A percentile compares a stretch with the other conserved stretches of the same genome.
Evolutionary conservation across 1,284 basidiomycete species (phyloP).

Genomic region (Anthracocystis walkeri): DNA sequence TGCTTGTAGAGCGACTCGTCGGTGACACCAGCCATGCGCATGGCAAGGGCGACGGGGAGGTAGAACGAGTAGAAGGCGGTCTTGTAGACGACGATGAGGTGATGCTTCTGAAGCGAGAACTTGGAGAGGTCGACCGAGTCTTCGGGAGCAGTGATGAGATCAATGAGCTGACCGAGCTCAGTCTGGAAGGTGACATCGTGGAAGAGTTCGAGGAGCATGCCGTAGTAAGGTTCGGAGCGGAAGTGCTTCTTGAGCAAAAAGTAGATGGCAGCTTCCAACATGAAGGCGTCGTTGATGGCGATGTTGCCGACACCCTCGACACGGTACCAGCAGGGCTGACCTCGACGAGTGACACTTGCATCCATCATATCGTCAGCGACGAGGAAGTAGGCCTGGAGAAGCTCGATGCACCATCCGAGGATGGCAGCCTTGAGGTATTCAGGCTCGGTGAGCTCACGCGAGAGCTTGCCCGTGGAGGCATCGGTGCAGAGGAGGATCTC

Average conservation of each 20-base stretch:
- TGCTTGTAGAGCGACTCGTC: constrained; percentile 80
- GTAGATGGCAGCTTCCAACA: constrained; percentile 96
- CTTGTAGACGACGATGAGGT: constrained; percentile 95
- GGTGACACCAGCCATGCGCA: constrained; percentile 81
- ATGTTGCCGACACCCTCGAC: constrained; percentile 78
- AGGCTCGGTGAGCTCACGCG: constrained; percentile 59
- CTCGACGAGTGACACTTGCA: constrained; percentile 88
- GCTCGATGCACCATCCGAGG: constrained; percentile 95
- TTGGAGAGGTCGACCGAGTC: constrained; percentile 85
- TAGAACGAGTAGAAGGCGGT: constrained; percentile 99
- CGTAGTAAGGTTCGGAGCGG: constrained; percentile 83
- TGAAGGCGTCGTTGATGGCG: constrained; percentile 96
- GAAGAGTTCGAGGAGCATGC: constrained; percentile 90
- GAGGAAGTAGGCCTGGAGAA: constrained; percentile 98
- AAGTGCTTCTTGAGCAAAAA: constrained; percentile 89
- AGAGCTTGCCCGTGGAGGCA: constrained; percentile 75
- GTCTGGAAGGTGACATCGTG: constrained; percentile 92
- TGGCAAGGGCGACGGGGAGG: constrained; percentile 93
- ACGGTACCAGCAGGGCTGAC: constrained; percentile 95
- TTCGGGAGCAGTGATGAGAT: constrained; percentile 94
- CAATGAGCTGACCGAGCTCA: constrained; percentile 94
- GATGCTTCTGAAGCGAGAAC: constrained; percentile 88
- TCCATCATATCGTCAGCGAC: constrained; percentile 99
- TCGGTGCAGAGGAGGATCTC: constrained; percentile 77
- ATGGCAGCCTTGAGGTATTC: constrained; percentile 92